Evolutionary conservation across 495 filamentous ascomycete species (phyloP), one percentile per base, ranked within the genome.

Genomic region (Penicillium argentinense): DNA sequence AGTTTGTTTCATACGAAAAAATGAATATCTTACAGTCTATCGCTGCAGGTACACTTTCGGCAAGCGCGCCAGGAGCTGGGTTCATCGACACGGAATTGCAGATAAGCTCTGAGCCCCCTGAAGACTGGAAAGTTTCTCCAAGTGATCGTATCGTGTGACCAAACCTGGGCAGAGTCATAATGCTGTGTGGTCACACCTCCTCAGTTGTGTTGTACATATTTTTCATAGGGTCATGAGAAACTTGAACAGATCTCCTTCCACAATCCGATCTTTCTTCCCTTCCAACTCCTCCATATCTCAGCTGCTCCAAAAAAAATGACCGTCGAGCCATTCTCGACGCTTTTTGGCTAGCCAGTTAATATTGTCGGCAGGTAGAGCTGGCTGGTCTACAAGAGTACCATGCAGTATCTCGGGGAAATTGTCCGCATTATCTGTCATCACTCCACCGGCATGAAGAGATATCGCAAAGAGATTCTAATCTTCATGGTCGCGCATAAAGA

Each of bases 281-380:
- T 73, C 65, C 22, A 76, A 49, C 55, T 76, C 67, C 11, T 67
- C 56, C 69, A 80, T 69, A 49, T 77, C 69, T 76, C 74, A 80
- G 3, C 14, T 26, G 6, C 40, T 64, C 16, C 43, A 64, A 21
- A 72, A 32, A 48, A 78, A 82, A 45, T 78, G 53, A 0, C 78
- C 79, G 18, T 57, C 64, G 9, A 83, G 53, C 78, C 78, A 83
- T 32, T 68, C 59, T 29, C 76, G 52, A 40, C 62, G 73, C 51
- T 77, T 51, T 7, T 54, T 57, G 5, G 72, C 72, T 42, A 84
- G 47, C 58, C 69, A 78, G 5, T 76, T 67, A 19, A 78, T 42
- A 2, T 71, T 71, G 53, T 81, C 77, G 1, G 57, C 77, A 30
- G 64, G 45, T 7, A 82, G 52, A 41, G 75, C 60, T 2, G 66